A percentile compares a stretch with the other conserved stretches of the same genome.
phyloP scores from a whole-genome alignment of 257 asterid genomes.

The Solanum habrochaites region DNA sequence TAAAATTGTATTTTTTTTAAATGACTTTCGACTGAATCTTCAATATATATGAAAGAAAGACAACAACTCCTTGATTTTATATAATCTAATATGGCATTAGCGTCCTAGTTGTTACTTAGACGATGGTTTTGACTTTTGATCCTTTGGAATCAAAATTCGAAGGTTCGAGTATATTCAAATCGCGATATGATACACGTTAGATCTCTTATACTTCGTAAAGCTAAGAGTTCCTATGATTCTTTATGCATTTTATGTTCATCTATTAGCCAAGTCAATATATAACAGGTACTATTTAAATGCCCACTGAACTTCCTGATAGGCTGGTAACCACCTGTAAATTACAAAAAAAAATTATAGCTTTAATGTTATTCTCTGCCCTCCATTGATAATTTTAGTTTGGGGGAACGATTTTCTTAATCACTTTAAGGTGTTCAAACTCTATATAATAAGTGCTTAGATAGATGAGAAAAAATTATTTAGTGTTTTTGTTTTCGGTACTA shows the following conservation, averaged over 20 bases:
- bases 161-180: fast-evolving
- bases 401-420: neutral
- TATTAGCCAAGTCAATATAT: neutral
- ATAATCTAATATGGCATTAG: neutral
- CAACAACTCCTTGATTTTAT: neutral
- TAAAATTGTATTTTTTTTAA: too few species aligned
- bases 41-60: neutral
- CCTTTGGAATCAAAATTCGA: too few species aligned
- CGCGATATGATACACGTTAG: too few species aligned
- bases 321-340: neutral
- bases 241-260: too few species aligned
- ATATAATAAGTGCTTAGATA: neutral
- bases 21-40: neutral
- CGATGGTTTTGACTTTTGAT: neutral
- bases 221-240: too few species aligned
- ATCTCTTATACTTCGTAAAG: too few species aligned
- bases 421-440: neutral
- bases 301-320: neutral
- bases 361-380: neutral
- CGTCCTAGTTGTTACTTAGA: neutral
- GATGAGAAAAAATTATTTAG: neutral
- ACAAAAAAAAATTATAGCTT: neutral
- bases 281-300: neutral
- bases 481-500: neutral
- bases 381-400: neutral